Base-by-base conservation (phyloP, 2,329 filamentous ascomycete genomes). In the Alternaria infectoria region DNA sequence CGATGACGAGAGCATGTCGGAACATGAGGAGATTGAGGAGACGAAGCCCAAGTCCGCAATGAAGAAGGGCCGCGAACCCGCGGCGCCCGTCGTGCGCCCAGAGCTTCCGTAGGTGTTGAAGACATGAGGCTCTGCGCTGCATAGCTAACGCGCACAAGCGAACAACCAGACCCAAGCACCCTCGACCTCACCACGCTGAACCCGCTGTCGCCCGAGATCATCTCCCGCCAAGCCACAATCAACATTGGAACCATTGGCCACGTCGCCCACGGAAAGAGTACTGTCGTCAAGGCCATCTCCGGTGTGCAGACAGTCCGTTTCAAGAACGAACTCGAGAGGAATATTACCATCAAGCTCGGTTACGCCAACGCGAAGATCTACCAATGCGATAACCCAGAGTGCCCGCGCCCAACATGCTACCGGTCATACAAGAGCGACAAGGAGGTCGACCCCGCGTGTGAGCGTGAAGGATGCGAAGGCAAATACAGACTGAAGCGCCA, bases 321-420 rank as follows among this genome's bases (percentile, higher is more conserved):
- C 88, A 99, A 99, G 91, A 99, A 98, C 86, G 96, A 99, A 85
- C 85, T 97, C 84, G 96, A 98, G 85, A 89, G 96, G 79, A 99
- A 99, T 83, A 99, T 99, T 79, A 99, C 96, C 77, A 99, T 99
- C 87, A 99, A 99, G 89, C 89, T 99, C 76, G 96, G 96, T 81
- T 99, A 99, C 82, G 96, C 96, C 81, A 99, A 99, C 82, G 96
- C 96, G 76, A 98, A 99, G 85, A 94, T 99, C 82, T 99, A 98
- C 90, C 93, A 97, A 87, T 99, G 96, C 83, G 93, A 97, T 83
- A 97, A 93, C 83, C 81, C 85, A 57, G 90, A 92, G 71, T 99
- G 96, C 85, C 96, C 96, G 64, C 88, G 96, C 75, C 96, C 96
- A 69, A 94, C 92, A 73, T 98, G 95, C 87, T 99, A 94, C 86